These are phyloP conservation scores for Symbiodinium pilosum DNA, from an alignment of 73 alveolate genomes.

Conservation along the genomic window DNA sequence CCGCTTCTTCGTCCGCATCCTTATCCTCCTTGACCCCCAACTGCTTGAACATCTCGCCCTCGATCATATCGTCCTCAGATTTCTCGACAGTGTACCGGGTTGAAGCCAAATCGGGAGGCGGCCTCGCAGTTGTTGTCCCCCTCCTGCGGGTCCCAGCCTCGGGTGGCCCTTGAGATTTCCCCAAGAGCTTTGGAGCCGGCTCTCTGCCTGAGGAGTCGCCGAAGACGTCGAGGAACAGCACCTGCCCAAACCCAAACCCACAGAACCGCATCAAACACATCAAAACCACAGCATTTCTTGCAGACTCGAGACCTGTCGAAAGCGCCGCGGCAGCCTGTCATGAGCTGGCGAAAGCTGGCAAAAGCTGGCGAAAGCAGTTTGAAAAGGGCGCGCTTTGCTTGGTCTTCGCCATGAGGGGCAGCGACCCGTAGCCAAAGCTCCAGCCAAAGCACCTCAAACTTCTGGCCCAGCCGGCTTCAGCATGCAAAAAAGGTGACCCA, in stretches of 20 bases:
- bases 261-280: not conserved
- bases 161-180: not conserved
- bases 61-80: conserved; percentile 50
- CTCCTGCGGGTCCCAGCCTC: conserved; percentile 89
- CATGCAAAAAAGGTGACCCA: not conserved
- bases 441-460: conserved; percentile 82
- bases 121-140: conserved; percentile 74
- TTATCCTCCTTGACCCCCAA: conserved; percentile 60
- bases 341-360: too few relatives aligned
- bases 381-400: conserved; percentile 17
- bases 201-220: conserved; percentile 52
- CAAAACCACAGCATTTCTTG: too few relatives aligned
- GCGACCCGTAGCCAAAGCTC: conserved; percentile 91
- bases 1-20: conserved; percentile 70
- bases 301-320: conserved; percentile 19
- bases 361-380: not conserved
- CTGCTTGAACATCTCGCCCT: conserved; percentile 90
- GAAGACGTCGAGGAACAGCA: conserved; percentile 69
- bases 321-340: conserved; percentile 45
- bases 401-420: conserved; percentile 77
- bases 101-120: not conserved
- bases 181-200: not conserved
- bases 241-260: too few relatives aligned
- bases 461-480: not conserved
- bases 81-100: not conserved